These are phyloP conservation scores for Pseudopithomyces maydicus DNA, from an alignment of 2,329 filamentous ascomycete genomes.

Conservation along the genomic window DNA sequence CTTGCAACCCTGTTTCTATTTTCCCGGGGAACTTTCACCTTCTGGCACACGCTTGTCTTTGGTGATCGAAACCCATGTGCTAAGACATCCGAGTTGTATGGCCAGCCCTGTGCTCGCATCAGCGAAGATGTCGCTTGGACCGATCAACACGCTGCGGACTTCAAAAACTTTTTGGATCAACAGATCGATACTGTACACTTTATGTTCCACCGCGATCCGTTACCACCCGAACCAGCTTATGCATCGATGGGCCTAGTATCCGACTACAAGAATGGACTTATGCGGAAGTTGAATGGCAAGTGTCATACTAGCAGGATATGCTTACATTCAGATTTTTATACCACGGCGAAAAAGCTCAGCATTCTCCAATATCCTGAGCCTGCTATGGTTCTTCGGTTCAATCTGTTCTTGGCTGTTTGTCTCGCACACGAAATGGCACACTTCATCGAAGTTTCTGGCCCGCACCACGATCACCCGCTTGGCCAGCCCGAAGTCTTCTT, in stretches of 20 bases:
- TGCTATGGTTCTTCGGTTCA: constrained; percentile 48
- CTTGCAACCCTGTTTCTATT: constrained; percentile 40
- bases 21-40: constrained; percentile 42
- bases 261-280: constrained; percentile 44
- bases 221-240: constrained; percentile 42
- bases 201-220: constrained; percentile 43
- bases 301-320: constrained; percentile 46
- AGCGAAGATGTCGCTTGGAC: constrained; percentile 41
- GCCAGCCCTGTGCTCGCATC: constrained; percentile 42
- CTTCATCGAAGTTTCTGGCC: constrained; percentile 46
- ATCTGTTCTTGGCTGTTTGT: constrained; percentile 46
- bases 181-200: constrained; percentile 46
- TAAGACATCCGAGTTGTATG: constrained; percentile 36
- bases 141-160: constrained; percentile 33
- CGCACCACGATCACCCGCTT: constrained; percentile 41
- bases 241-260: constrained; percentile 45
- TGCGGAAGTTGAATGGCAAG: constrained; percentile 41
- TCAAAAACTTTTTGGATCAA: constrained; percentile 35
- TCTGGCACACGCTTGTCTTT: constrained; percentile 47
- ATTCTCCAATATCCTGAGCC: constrained; percentile 44
- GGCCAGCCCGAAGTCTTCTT: constrained; percentile 46
- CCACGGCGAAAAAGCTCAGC: constrained; percentile 46
- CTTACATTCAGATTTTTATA: constrained; percentile 48
- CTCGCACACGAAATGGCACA: constrained; percentile 47
- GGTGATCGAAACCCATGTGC: constrained; percentile 39